Conservation (phyloP, 305 asterid genomes). For the Rubia peregrina region DNA sequence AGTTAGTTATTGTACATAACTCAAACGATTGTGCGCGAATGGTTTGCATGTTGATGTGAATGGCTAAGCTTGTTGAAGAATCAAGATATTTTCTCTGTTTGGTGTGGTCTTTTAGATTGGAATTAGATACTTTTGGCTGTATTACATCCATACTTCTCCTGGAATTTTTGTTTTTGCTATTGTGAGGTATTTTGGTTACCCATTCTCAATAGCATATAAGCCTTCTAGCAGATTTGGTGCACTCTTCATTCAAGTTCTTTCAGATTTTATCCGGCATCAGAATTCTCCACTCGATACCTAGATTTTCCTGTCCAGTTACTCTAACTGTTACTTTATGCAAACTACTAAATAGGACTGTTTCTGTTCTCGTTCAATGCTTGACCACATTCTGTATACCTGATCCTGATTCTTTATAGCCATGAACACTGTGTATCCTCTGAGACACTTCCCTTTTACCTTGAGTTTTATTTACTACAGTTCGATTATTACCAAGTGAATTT, state of each 20-base stretch:
- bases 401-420: conserved; percentile 5
- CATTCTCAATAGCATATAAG: background rate
- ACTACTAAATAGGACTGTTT: background rate
- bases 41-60: background rate
- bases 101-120: background rate
- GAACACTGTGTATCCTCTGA: conserved; percentile 1
- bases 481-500: conserved; percentile 20
- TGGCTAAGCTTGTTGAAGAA: background rate
- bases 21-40: background rate
- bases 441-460: conserved; percentile 6
- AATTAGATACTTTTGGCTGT: conserved; percentile 2
- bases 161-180: background rate
- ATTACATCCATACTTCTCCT: no score
- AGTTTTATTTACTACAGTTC: background rate
- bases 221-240: background rate
- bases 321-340: background rate
- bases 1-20: background rate
- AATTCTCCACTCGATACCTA: background rate
- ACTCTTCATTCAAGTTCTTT: conserved; percentile 5
- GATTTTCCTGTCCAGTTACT: background rate
- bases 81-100: background rate
- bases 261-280: background rate
- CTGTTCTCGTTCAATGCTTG: background rate
- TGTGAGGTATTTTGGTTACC: background rate
- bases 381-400: background rate